Evolutionary conservation across 352 stramenopile species (phyloP).

Genomic region (Aphanomyces euteiches): DNA sequence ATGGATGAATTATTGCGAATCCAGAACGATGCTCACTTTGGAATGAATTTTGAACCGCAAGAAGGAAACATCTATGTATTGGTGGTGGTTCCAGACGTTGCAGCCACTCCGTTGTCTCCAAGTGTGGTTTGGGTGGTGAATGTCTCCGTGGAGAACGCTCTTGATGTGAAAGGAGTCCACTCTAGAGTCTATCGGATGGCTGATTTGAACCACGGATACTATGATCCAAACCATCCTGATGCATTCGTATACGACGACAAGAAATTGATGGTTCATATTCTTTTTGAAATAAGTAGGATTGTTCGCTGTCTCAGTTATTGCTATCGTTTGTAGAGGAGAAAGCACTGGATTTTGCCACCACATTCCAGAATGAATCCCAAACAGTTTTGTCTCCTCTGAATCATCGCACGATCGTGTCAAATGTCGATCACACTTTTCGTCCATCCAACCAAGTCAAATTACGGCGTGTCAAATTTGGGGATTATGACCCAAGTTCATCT

Average conservation of each 20-base stretch:
- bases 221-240: conserved; percentile 3
- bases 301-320: neutral
- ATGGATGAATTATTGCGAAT: no score
- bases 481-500: neutral
- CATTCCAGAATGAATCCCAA: neutral
- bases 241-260: conserved; percentile 2
- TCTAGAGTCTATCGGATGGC: neutral
- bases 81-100: conserved; percentile 14
- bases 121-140: conserved; percentile 1
- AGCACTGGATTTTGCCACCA: neutral
- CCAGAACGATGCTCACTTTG: no score
- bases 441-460: neutral
- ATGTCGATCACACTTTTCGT: neutral
- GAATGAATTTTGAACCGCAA: no score
- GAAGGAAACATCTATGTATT: no score
- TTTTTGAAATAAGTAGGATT: neutral
- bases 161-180: neutral
- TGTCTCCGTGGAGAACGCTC: neutral
- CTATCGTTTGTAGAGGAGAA: neutral
- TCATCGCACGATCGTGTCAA: neutral
- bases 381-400: neutral
- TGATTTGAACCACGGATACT: conserved; percentile 5
- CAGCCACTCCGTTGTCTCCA: neutral
- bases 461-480: neutral
- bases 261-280: conserved; percentile 8